Evolutionary conservation across 306 rosid genomes (phyloP), one percentile per base, ranked within the genome.

Genomic region (Benincasa hispida): DNA sequence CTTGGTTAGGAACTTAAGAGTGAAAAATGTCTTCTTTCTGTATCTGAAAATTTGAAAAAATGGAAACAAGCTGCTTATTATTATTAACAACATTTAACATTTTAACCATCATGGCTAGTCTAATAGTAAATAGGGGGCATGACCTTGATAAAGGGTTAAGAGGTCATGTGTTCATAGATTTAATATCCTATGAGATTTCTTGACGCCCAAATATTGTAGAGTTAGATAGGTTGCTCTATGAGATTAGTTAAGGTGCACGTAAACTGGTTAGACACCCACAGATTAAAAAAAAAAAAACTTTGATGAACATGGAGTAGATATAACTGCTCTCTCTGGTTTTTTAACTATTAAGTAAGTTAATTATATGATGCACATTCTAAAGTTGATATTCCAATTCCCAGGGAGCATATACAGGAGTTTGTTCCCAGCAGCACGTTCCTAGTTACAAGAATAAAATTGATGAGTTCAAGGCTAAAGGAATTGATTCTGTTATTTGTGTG

Each of bases 371-470:
- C 75, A 22, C 8, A 14, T 42, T 69, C 14, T 25, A 34, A 8
- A 60, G 77, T 72, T 10, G 37, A n/a, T 54, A 74, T 75, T 37
- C 45, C 22, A 21, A 74, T 63, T 82, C 30, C 75, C 83, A 93
- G 98, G 98, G 98, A 82, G 98, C 98, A 74, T 90, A 90, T 35
- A 93, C 97, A 0, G 96, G 98, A 62, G 98, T 93, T 76, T 93
- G 98, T 84, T 90, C 98, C 41, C 79, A 58, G 84, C 88, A 90
- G 86, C 98, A 93, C 78, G 97, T 93, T 48, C 97, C 98, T 56
- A 41, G 94, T 80, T 93, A 91, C 91, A 91, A 84, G 83, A 87
- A 89, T 50, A 92, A 83, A 53, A 75, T 86, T 76, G 91, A 87
- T 10, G 89, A 91, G 82, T 88, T 91, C 80, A 93, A 87, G 90